Evolutionary conservation across 2,329 filamentous ascomycete genomes (phyloP).

Genomic region (Colletotrichum sp.): DNA sequence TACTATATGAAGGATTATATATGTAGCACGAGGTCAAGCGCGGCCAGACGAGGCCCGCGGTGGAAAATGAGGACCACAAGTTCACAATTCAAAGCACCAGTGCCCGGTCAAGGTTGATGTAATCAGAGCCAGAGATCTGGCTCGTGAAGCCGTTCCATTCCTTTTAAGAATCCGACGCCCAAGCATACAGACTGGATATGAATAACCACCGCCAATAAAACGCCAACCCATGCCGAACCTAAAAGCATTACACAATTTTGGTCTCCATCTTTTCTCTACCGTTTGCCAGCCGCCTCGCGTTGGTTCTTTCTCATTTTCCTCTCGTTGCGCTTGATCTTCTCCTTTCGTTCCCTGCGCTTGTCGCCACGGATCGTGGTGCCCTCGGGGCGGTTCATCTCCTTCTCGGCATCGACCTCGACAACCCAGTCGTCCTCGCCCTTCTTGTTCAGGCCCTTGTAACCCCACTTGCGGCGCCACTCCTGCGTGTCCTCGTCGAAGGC

Average conservation of each 20-base stretch:
- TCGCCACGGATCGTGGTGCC: constrained; percentile 66
- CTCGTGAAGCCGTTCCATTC: constrained; percentile 2
- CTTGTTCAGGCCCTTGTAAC: constrained; percentile 91
- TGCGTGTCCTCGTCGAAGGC: constrained; percentile 84
- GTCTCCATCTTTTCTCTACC: not conserved
- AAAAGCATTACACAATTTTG: constrained; percentile 6
- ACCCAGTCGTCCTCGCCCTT: constrained; percentile 84
- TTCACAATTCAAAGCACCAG: not conserved
- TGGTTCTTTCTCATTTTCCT: constrained; percentile 72
- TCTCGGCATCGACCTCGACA: constrained; percentile 86
- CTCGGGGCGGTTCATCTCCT: constrained; percentile 67
- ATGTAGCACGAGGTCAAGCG: not conserved
- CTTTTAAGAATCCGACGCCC: constrained; percentile 9
- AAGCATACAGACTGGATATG: constrained; percentile 8
- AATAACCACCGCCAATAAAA: constrained; percentile 10
- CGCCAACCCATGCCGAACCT: constrained; percentile 16
- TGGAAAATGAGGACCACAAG: not conserved
- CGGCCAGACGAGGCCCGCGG: not conserved
- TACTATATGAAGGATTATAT: constrained; percentile 3
- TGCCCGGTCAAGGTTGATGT: not conserved
- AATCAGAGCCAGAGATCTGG: not conserved
- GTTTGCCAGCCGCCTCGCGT: constrained; percentile 41
- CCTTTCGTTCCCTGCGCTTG: constrained; percentile 68
- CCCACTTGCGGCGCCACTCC: constrained; percentile 95
- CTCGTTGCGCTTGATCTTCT: constrained; percentile 75